Evolutionary conservation across 2,329 filamentous ascomycete genomes (phyloP), one percentile per base, ranked within the genome.

Genomic region (Cordyceps pruinosa): DNA sequence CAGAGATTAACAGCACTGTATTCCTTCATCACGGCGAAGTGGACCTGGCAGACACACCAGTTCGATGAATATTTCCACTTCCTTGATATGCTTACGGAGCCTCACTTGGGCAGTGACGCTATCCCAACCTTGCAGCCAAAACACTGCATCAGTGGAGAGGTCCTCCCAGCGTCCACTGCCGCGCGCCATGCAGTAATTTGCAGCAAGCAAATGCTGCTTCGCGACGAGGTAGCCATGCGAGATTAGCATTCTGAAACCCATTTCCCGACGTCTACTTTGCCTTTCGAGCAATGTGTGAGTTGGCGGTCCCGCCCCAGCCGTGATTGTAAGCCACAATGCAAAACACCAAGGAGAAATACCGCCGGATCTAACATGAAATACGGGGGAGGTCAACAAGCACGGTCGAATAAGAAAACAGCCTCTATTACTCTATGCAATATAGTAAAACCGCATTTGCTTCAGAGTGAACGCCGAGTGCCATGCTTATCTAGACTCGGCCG

Each of bases 1-100:
- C 28, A 55, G 13, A 48, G 48, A 8, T 17, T 23, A 23, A 32
- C 34, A 19, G 15, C 28, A 17, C 25, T 55, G n/a, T 23, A 39
- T 32, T 37, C 44, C 3, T 55, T 48, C 44, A 8, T 48, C 0
- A 26, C 21, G 32, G 44, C 44, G 4, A 41, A 55, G n/a, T 47
- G 44, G 32, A 55, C 21, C n/a, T 30, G 32, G 52, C n/a, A 55
- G 5, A 47, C 34, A 21, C 44, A 48, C 41, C 21, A n/a, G 19
- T 5, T 47, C 25, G 34, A 47, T 21, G 34, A 34, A 10, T 48
- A 47, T 8, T 34, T 55, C 32, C 9, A 55, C 34, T 4, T 55
- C 9, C n/a, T 55, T n/a, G 52, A 48, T 8, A 55, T 48, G 34
- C 44, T 55, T 25, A 41, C 52, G 2, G 52, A 55, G 30, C 19